Evolutionary conservation across 495 filamentous ascomycete species (phyloP), one percentile per base, ranked within the genome.

Genomic region (Daldinia childiae): DNA sequence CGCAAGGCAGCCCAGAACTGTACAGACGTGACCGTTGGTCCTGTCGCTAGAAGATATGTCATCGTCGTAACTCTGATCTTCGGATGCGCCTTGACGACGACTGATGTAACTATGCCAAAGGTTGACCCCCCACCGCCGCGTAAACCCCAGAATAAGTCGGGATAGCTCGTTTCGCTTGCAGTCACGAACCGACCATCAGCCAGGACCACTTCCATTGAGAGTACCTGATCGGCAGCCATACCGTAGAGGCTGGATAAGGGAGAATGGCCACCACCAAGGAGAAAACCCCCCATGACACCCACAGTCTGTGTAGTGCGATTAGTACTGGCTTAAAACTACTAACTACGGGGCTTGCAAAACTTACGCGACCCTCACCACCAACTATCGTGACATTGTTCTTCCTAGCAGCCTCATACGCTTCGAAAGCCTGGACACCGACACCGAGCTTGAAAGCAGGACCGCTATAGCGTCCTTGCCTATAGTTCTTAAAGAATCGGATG

Each of bases 101-200:
- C 72, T 4, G 83, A 87, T 27, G 80, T 83, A 4, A 90, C 88
- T 4, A 90, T 84, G 3, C 86, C 89, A 45, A 84, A 90, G n/a
- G 87, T 89, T 68, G 83, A 59, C 0, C 87, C 86, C 19, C 82
- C 87, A 12, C 87, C 89, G 17, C 88, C 89, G 38, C 84, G 81
- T 0, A 90, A 77, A 8, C 89, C 90, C 89, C 86, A 91, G 81
- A 88, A 92, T n/a, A 91, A 79, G 39, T 91, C 89, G 0, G 83
- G 74, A 51, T 90, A 74, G 12, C 78, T 75, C 4, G 73, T 74
- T 32, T 82, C 74, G 51, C 79, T 83, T 2, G 84, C 87, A 0
- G 83, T 89, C 15, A 89, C 81, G 58, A 87, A 85, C n/a, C 79
- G 69, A 19, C 89, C 88, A 36, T 85, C 81, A 29, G 87, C 79